Base-by-base conservation (phyloP, 1,284 basidiomycete genomes). In the Tremellales sp. region DNA sequence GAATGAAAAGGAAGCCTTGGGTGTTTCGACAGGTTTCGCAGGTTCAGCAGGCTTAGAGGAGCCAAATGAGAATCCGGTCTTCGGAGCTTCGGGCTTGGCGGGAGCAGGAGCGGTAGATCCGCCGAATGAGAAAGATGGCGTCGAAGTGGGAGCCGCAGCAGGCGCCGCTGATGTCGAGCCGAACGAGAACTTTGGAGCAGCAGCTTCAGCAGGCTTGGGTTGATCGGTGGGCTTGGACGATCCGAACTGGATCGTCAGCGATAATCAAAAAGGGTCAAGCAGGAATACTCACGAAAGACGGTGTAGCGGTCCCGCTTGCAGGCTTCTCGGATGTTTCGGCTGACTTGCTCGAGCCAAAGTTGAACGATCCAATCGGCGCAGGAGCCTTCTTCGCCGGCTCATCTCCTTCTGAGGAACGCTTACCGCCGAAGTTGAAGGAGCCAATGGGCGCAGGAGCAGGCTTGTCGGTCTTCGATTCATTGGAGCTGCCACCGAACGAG, bases 151-250 rank as follows among this genome's bases (percentile, higher is more conserved):
- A n/a, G n/a, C n/a, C n/a, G n/a, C n/a, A n/a, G n/a, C n/a, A n/a
- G n/a, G n/a, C n/a, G n/a, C 6, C 3, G 57, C 21, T 13, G 53
- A 42, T 3, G 53, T n/a, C 5, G 46, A 23, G 42, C 56, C 58
- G 41, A 60, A 62, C n/a, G 43, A 51, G 52, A 64, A 65, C 2
- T 60, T 31, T 15, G 64, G 31, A 29, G 58, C 57, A 24, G 56
- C 24, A n/a, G 52, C 44, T 27, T 53, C 54, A 3, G 58, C 51
- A 27, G 59, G 48, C 45, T 53, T 56, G 26, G 51, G 39, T 13
- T 45, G n/a, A n/a, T 43, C 4, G 48, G 35, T 3, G 2, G 54
- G 39, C 46, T 58, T 52, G 23, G 43, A 45, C 4, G 46, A 41
- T 24, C 43, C 40, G 22, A 15, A 40, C 33, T 49, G 51, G 24